phyloP scores from a whole-genome alignment of 2,329 filamentous ascomycete species.

The Colletotrichum sp. region DNA sequence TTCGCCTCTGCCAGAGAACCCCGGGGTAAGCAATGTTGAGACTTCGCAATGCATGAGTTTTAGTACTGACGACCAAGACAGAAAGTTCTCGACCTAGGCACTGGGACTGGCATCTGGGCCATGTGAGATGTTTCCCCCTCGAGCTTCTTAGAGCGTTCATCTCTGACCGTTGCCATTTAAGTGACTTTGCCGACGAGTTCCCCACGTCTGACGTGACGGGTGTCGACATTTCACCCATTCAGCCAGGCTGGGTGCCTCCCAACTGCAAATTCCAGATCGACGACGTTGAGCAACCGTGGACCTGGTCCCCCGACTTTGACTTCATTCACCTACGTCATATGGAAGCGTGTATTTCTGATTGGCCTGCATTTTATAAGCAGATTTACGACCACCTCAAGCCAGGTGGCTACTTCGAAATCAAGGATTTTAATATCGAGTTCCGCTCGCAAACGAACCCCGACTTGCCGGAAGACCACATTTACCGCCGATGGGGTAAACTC shows the following conservation, averaged over 20 bases:
- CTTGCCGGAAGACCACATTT: conserved; percentile 29
- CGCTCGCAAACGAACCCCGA: conserved; percentile 17
- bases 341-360: conserved; percentile 57
- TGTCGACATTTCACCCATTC: conserved; percentile 61
- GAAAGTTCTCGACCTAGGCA: conserved; percentile 2
- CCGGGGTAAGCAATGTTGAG: background rate
- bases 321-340: conserved; percentile 63
- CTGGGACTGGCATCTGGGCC: conserved; percentile 6
- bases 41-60: background rate
- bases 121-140: background rate
- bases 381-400: conserved; percentile 51
- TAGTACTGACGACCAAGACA: background rate
- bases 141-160: background rate
- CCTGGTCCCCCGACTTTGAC: conserved; percentile 55
- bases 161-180: background rate
- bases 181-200: conserved; percentile 48
- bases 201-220: conserved; percentile 51
- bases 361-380: conserved; percentile 52
- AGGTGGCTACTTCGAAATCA: conserved; percentile 46
- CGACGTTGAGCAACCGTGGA: conserved; percentile 59
- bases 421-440: conserved; percentile 29
- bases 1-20: background rate
- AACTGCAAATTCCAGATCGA: conserved; percentile 64
- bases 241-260: conserved; percentile 59
- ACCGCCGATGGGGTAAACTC: conserved; percentile 30